Conservation (phyloP, 2,329 filamentous ascomycete species). For the Hymenoscyphus salicellus region DNA sequence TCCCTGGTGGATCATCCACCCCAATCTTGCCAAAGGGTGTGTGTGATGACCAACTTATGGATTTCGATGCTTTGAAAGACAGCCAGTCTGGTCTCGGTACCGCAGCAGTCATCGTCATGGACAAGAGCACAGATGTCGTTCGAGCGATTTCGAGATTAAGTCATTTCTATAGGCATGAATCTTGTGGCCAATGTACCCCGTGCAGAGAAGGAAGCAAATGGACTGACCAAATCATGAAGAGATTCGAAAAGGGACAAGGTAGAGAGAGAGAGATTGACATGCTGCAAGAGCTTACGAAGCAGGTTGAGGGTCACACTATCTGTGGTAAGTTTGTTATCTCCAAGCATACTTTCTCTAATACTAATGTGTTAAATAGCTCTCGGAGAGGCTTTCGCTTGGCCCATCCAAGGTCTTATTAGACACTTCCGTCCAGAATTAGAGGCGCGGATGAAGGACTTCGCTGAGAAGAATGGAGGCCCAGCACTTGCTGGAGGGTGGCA, state of each 20-base stretch:
- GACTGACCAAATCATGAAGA: conserved; percentile 98
- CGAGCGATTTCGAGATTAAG: conserved; percentile 88
- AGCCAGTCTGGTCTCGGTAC: conserved; percentile 95
- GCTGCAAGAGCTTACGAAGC: conserved; percentile 98
- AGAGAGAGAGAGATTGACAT: conserved; percentile 95
- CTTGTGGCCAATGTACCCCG: conserved; percentile 97
- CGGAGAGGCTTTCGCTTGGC: conserved; percentile 97
- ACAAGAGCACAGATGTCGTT: conserved; percentile 95
- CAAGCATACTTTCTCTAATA: conserved; percentile 10
- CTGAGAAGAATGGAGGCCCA: conserved; percentile 67
- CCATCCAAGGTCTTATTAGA: conserved; percentile 94
- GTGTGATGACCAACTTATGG: conserved; percentile 96
- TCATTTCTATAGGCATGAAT: conserved; percentile 98
- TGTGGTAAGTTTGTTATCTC: conserved; percentile 62
- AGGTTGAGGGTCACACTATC: conserved; percentile 98
- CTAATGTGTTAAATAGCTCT: conserved; percentile 54
- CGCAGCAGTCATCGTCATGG: conserved; percentile 97
- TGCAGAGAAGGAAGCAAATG: conserved; percentile 98
- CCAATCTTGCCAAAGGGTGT: conserved; percentile 86
- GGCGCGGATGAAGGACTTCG: conserved; percentile 80
- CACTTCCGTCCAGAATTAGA: conserved; percentile 97
- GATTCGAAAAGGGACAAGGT: conserved; percentile 88
- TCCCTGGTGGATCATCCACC: conserved; percentile 94
- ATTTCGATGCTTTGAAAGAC: conserved; percentile 98
- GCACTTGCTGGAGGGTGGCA: conserved; percentile 86